Percentiles rank a stretch among this genome's conserved stretches.
Evolutionary conservation across 2,329 filamentous ascomycete species (phyloP).

Genomic region (Ascochyta viciae-villosae): DNA sequence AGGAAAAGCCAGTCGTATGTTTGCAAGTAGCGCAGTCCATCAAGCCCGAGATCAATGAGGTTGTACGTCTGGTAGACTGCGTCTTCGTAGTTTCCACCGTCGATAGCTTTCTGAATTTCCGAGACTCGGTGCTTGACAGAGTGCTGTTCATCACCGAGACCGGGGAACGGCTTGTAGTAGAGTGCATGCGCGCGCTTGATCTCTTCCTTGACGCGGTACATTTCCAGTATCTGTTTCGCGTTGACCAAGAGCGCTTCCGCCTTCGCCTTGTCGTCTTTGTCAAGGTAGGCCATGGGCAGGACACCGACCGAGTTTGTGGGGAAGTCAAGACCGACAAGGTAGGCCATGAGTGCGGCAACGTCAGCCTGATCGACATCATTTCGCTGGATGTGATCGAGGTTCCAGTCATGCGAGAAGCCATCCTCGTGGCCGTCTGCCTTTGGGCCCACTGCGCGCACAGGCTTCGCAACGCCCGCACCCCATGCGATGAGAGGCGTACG

Average conservation of each 20-base stretch:
- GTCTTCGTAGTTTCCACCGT: slow-evolving; percentile 70
- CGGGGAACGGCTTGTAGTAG: slow-evolving; percentile 76
- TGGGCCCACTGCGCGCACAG: slow-evolving; percentile 63
- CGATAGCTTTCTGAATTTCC: slow-evolving; percentile 72
- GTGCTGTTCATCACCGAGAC: slow-evolving; percentile 68
- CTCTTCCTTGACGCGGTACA: slow-evolving; percentile 93
- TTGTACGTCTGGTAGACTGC: slow-evolving; percentile 80
- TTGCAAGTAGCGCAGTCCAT: slow-evolving; percentile 90
- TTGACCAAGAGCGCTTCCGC: slow-evolving; percentile 86
- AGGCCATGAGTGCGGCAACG: slow-evolving; percentile 93
- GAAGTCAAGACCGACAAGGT: slow-evolving; percentile 85
- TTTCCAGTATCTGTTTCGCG: slow-evolving; percentile 85
- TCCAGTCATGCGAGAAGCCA: slow-evolving; percentile 86
- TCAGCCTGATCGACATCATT: slow-evolving; percentile 95
- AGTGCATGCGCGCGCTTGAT: slow-evolving; percentile 79
- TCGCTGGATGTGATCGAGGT: slow-evolving; percentile 77
- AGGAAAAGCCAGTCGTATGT: slow-evolving; percentile 99
- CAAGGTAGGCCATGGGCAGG: slow-evolving; percentile 82
- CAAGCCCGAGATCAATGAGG: slow-evolving; percentile 77
- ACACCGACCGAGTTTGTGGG: slow-evolving; percentile 97
- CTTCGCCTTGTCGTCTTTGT: slow-evolving; percentile 75
- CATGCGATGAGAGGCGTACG: slow-evolving; percentile 90
- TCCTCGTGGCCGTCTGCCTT: slow-evolving; percentile 85
- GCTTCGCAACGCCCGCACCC: slow-evolving; percentile 88
- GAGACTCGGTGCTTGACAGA: slow-evolving; percentile 72